Conservation (phyloP, 306 rosid species). For the Purshia tridentata region DNA sequence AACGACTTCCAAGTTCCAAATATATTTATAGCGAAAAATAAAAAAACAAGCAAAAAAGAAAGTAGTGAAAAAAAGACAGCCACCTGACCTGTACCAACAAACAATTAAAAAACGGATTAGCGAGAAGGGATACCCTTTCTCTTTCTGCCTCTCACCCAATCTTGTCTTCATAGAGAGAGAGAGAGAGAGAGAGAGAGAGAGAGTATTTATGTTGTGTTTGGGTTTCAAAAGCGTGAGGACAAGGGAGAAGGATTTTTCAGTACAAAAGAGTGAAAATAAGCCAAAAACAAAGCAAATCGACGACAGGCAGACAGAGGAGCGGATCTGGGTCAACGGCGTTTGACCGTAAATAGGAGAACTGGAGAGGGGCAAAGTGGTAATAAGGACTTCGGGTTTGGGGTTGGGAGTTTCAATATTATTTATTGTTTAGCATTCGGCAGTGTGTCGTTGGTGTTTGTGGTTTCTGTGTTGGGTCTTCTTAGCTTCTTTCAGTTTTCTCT, state of each 20-base stretch:
- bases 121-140: background rate
- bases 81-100: slow-evolving; percentile 27
- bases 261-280: slow-evolving; percentile 20
- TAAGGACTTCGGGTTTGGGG: background rate
- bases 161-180: background rate
- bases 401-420: no score
- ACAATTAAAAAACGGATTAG: background rate
- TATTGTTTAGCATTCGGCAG: slow-evolving; percentile 33
- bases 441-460: slow-evolving; percentile 45
- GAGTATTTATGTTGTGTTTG: background rate
- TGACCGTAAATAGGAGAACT: slow-evolving; percentile 43
- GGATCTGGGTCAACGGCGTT: slow-evolving; percentile 69
- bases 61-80: background rate
- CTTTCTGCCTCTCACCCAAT: slow-evolving; percentile 7
- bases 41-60: background rate
- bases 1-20: background rate
- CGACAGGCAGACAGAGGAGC: slow-evolving; percentile 23
- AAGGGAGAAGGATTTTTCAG: slow-evolving; percentile 39
- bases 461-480: slow-evolving; percentile 9
- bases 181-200: background rate
- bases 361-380: slow-evolving; percentile 26
- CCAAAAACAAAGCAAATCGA: slow-evolving; percentile 24
- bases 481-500: background rate
- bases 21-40: slow-evolving; percentile 11
- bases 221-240: slow-evolving; percentile 49